These are phyloP conservation scores for Aspergillus ruber DNA, from an alignment of 2,329 filamentous ascomycete species.

Conservation along the genomic window DNA sequence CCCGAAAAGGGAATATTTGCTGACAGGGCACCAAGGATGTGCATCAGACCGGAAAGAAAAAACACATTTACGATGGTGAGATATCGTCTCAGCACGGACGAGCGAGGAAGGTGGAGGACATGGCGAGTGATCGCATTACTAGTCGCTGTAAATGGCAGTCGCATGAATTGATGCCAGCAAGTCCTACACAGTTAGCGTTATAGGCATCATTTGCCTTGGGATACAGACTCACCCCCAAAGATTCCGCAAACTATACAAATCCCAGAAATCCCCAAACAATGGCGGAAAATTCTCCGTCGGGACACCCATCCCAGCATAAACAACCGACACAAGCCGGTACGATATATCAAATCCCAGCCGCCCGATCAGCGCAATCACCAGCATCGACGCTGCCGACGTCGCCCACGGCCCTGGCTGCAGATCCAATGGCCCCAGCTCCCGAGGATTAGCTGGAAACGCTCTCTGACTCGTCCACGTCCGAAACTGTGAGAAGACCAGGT, in stretches of 20 bases:
- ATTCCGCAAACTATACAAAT: not conserved
- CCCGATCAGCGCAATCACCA: not conserved
- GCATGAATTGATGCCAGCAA: not conserved
- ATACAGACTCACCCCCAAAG: not conserved
- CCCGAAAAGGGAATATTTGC: not conserved
- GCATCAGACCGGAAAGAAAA: not conserved
- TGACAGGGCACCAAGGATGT: not conserved
- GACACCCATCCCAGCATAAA: not conserved
- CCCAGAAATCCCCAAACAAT: not conserved
- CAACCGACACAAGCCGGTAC: not conserved
- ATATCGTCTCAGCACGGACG: not conserved
- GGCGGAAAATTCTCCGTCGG: not conserved
- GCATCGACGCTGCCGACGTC: not conserved
- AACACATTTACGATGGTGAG: not conserved
- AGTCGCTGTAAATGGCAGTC: not conserved
- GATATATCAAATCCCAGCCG: not conserved
- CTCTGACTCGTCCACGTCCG: not conserved
- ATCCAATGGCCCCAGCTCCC: not conserved
- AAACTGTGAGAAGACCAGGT: not conserved
- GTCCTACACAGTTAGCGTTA: not conserved
- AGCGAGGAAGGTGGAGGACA: not conserved
- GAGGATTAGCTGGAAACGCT: not conserved
- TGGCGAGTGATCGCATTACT: not conserved
- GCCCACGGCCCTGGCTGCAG: not conserved
- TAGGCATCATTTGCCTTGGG: not conserved